Conservation (phyloP, 768 basidiomycete species). For the Psilocybe sp. region DNA sequence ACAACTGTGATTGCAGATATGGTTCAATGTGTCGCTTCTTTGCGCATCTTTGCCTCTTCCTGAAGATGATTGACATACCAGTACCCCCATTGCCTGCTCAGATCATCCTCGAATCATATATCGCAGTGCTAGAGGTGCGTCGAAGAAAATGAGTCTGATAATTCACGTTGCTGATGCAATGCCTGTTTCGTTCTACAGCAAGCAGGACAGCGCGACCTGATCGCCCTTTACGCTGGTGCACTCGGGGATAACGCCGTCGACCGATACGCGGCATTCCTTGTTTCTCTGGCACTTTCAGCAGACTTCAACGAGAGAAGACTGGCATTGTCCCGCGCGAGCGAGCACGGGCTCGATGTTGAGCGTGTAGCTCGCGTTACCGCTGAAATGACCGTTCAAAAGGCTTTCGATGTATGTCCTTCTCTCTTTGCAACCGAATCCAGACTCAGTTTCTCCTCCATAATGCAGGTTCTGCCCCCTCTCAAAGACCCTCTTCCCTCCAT, state of each 20-base stretch:
- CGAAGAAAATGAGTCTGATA: constrained; percentile 7
- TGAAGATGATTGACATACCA: constrained; percentile 75
- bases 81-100: constrained; percentile 77
- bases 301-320: constrained; percentile 62
- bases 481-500: constrained; percentile 61
- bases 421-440: background rate
- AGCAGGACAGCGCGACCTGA: constrained; percentile 79
- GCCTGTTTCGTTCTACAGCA: constrained; percentile 33
- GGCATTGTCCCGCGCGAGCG: constrained; percentile 72
- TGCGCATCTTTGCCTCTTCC: constrained; percentile 86
- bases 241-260: constrained; percentile 89
- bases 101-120: constrained; percentile 82
- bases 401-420: constrained; percentile 50
- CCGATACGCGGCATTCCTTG: constrained; percentile 88
- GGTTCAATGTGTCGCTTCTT: constrained; percentile 83
- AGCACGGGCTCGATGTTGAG: constrained; percentile 81
- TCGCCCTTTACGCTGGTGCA: constrained; percentile 92
- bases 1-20: constrained; percentile 40
- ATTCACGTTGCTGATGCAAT: background rate
- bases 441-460: constrained; percentile 7
- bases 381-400: constrained; percentile 69
- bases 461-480: constrained; percentile 49
- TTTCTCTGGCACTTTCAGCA: constrained; percentile 64
- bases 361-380: constrained; percentile 81
- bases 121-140: constrained; percentile 77